These are phyloP conservation scores for Raffaelea albimanens DNA, from an alignment of 2,329 filamentous ascomycete species.

Conservation along the genomic window DNA sequence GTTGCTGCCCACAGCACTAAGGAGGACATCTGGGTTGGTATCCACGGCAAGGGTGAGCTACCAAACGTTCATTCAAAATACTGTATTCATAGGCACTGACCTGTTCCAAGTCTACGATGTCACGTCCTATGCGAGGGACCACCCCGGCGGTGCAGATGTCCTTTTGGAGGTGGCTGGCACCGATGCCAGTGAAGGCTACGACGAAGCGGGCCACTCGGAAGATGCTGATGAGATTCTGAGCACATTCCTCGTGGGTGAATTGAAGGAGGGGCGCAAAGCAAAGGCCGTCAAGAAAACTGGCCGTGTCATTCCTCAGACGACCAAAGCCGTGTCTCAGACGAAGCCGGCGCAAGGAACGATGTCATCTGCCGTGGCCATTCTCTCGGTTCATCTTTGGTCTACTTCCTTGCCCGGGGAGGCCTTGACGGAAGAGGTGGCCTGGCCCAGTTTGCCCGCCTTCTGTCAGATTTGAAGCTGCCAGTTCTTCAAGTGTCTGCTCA, in stretches of 20 bases:
- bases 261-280: conserved; percentile 18
- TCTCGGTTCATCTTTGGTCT: too few relatives aligned
- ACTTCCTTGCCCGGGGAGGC: too few relatives aligned
- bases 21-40: conserved; percentile 42
- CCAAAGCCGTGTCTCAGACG: too few relatives aligned
- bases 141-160: conserved; percentile 75
- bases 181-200: conserved; percentile 65
- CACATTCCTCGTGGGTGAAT: conserved; percentile 25
- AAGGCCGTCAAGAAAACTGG: background rate
- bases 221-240: conserved; percentile 31
- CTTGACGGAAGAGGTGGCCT: too few relatives aligned
- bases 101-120: conserved; percentile 74
- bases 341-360: too few relatives aligned
- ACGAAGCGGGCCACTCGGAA: conserved; percentile 76
- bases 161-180: conserved; percentile 51
- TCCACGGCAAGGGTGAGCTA: conserved; percentile 45
- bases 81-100: too few relatives aligned
- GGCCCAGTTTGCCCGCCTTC: too few relatives aligned
- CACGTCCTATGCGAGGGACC: conserved; percentile 76
- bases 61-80: too few relatives aligned
- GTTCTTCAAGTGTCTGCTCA: too few relatives aligned
- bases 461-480: too few relatives aligned
- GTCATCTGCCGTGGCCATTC: too few relatives aligned
- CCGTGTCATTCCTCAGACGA: conserved; percentile 6
- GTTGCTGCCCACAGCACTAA: conserved; percentile 39